Base-by-base conservation (phyloP, 768 basidiomycete genomes). In the Chiua virens region DNA sequence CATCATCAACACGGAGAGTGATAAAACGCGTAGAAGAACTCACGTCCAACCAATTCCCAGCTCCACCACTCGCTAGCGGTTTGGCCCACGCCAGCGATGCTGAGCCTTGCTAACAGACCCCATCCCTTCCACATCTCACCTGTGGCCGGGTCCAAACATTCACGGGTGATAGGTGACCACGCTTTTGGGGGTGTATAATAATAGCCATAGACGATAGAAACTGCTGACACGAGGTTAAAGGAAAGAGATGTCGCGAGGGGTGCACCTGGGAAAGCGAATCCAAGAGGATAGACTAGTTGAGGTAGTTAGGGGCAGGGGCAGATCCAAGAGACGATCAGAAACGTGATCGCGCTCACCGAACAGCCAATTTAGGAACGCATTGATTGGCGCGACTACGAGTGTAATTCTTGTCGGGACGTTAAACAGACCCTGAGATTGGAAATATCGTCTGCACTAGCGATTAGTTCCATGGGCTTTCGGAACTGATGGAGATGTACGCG, bases 51-150 rank as follows among this genome's bases (percentile, higher is more conserved):
- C 7, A 92, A 78, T 70, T 97, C 94, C 96, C 96, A 96, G 35
- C 88, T 86, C 93, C 95, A 98, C 96, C 95, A 98, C 69, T 97
- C 96, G 4, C 83, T 85, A 1, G 90, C 91, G 4, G 82, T 86
- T 67, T 93, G 92, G 1, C 84, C 49, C 20, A 92, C 82, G 10
- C 96, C 94, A 10, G 89, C 89, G 4, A 95, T 60, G 0, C 95
- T 92, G 0, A 98, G 76, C 38, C 80, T 82, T 6, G 86, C 74
- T 37, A 98, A 67, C 8, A 88, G 69, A 1, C 86, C 82, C 18
- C 93, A 76, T 49, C 76, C 78, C 3, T 79, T 81, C 66, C 93
- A 88, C 59, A 81, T 80, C 8, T 82, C 75, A 40, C 76, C 68
- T 0, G 78, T 78, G 27, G 91, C 61, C 0, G 91, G 92, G 38